Base-by-base conservation (phyloP, 169 alveolate genomes). In the Cystoisospora suis region DNA sequence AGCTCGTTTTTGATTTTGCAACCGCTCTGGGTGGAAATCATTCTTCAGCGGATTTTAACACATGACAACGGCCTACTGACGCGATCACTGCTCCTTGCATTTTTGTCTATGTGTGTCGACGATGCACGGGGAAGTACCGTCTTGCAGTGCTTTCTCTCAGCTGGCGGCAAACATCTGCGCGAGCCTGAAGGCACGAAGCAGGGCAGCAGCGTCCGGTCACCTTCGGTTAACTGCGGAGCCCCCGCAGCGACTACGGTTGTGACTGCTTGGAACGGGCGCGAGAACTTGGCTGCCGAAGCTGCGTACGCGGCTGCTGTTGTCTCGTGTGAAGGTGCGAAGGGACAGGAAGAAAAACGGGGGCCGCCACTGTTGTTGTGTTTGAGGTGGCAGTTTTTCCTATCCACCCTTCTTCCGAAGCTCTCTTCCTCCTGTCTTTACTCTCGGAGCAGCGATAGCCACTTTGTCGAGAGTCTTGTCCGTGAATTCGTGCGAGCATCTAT, bases 51-150 rank as follows among this genome's bases (percentile, higher is more conserved):
- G 7, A 59, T 38, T 32, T 49, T 81, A 9, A 40, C 88, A 23
- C 88, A 81, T 53, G 88, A 81, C 75, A 81, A 81, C 32, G 88
- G 77, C 29, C 75, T 81, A 40, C 75, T 81, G 32, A 81, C 75
- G 38, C 72, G 88, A 9, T 49, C 75, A 17, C 59, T 81, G n/a
- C 40, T 81, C 34, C 75, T 81, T 29, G 46, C 36, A 0, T 81
- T 81, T 40, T 7, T 81, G 46, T 49, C 72, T 29, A 29, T 46
- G 12, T 81, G 88, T 53, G 29, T 56, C 56, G 83, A 75, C 27
- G 83, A 42, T 3, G n/a, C n/a, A n/a, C n/a, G n/a, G n/a, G n/a
- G n/a, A n/a, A n/a, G n/a, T n/a, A n/a, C n/a, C n/a, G n/a, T n/a
- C n/a, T n/a, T n/a, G n/a, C n/a, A n/a, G n/a, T n/a, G n/a, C n/a